Evolutionary conservation across 257 asterid genomes (phyloP), one percentile per base, ranked within the genome.

Genomic region (Ophiorrhiza pumila): DNA sequence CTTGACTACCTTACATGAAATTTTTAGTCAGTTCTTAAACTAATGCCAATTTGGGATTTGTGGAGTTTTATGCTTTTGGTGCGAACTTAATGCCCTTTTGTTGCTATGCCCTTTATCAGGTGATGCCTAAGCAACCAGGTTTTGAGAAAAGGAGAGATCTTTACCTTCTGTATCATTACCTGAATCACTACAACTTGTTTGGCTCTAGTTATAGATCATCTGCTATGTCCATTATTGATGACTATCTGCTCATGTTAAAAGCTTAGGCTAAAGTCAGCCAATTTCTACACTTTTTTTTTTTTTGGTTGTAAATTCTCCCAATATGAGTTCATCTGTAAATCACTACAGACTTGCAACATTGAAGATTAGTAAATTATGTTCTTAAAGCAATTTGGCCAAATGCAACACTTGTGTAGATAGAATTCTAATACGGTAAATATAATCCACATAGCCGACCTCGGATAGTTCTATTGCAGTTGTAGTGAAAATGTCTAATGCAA

Each of bases 161-260:
- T 6, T 94, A 91, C 83, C 78, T 78, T 89, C 80, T 94, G 75
- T 91, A 94, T 79, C 98, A 94, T 78, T 94, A 94, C 84, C 76
- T 94, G 75, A 94, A 94, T 81, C 98, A 94, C 78, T 94, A 94
- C 81, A 94, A 94, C 76, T 63, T 94, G 86, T 94, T 94, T 55
- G 98, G 98, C 50, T 88, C 98, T 3, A 91, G 98, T 70, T 94
- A 94, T 68, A 84, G 98, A 1, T 81, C 97, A 0, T 88, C 96
- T 20, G 86, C 96, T 71, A 73, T 94, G 92, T 86, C 94, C 78
- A 90, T 94, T 58, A 91, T 91, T 65, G 96, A 94, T 20, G 90
- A 87, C 76, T 94, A 90, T 71, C 82, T 91, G 25, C 77, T 87
- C 79, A 78, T 83, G 86, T 76, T 91, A 70, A 81, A 79, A 42